These are phyloP conservation scores for Neurospora sp. DNA, from an alignment of 495 filamentous ascomycete genomes.

Conservation along the genomic window DNA sequence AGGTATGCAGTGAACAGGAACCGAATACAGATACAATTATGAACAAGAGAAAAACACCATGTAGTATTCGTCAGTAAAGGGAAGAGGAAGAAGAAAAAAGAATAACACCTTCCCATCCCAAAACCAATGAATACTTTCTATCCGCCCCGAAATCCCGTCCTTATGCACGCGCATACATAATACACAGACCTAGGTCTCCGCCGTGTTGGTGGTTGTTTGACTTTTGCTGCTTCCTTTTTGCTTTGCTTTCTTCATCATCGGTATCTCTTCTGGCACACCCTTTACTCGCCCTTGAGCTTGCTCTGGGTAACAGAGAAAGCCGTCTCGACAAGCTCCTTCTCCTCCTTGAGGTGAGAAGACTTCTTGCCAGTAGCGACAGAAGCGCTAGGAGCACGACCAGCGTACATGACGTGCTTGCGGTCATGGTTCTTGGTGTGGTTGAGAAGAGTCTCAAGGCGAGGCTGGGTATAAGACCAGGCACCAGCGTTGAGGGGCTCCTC, in stretches of 20 bases:
- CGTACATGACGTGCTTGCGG: constrained; percentile 92
- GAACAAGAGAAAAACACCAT: not conserved
- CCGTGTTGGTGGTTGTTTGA: not conserved
- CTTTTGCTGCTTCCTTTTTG: not conserved
- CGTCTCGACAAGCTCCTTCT: constrained; percentile 75
- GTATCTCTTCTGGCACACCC: not conserved
- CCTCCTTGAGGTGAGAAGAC: constrained; percentile 81
- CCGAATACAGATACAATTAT: not conserved
- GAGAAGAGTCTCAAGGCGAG: constrained; percentile 88
- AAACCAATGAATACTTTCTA: not conserved
- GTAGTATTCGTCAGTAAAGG: not conserved
- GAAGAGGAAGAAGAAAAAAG: not conserved
- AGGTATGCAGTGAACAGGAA: not conserved
- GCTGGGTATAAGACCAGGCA: constrained; percentile 89
- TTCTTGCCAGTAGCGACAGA: constrained; percentile 91
- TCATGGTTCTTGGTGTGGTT: constrained; percentile 86
- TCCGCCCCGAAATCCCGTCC: not conserved
- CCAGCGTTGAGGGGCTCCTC: constrained; percentile 97
- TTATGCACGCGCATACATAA: not conserved
- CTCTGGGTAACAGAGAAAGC: constrained; percentile 54
- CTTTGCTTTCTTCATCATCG: not conserved
- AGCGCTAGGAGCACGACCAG: constrained; percentile 80
- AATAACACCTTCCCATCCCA: not conserved
- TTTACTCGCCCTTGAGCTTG: constrained; percentile 61
- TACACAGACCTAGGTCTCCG: not conserved